phyloP scores from a whole-genome alignment of 2,329 filamentous ascomycete species.

The Exophiala sp. region DNA sequence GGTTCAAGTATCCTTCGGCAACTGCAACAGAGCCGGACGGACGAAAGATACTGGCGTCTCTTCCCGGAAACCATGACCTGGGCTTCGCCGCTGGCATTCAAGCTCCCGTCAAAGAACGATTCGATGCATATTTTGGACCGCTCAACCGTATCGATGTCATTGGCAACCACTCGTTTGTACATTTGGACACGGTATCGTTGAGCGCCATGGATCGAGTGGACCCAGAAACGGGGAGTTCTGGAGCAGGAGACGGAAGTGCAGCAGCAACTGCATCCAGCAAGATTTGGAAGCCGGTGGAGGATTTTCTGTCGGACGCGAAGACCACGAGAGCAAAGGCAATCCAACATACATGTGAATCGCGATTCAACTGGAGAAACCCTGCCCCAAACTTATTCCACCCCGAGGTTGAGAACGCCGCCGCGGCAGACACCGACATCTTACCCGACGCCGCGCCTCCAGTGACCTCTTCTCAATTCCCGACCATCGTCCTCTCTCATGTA shows the following conservation, averaged over 20 bases:
- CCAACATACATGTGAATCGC: constrained; percentile 14
- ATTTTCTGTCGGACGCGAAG: constrained; percentile 67
- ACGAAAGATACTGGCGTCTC: constrained; percentile 71
- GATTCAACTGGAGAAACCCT: constrained; percentile 13
- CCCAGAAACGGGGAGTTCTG: constrained; percentile 43
- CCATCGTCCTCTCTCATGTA: constrained; percentile 83
- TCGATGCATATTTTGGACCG: constrained; percentile 82
- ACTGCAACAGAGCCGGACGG: constrained; percentile 52
- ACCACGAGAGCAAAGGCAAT: constrained; percentile 59
- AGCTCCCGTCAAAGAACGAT: constrained; percentile 70
- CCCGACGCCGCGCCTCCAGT: constrained; percentile 1
- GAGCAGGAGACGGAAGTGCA: constrained; percentile 36
- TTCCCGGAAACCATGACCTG: constrained; percentile 93
- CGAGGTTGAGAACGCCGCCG: constrained; percentile 4
- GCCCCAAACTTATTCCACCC: constrained; percentile 4
- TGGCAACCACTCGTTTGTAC: constrained; percentile 92
- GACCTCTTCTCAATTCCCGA: constrained; percentile 54
- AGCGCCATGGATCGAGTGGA: constrained; percentile 63
- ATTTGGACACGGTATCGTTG: constrained; percentile 79
- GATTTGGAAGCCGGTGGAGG: constrained; percentile 69
- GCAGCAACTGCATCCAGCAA: constrained; percentile 44
- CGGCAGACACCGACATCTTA: background rate
- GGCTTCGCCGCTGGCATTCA: constrained; percentile 86
- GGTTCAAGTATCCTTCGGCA: constrained; percentile 51
- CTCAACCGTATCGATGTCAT: constrained; percentile 86